Evolutionary conservation across 176 grass and related monocot species (phyloP), one percentile per base, ranked within the genome.

Genomic region (Triticum timopheevii): DNA sequence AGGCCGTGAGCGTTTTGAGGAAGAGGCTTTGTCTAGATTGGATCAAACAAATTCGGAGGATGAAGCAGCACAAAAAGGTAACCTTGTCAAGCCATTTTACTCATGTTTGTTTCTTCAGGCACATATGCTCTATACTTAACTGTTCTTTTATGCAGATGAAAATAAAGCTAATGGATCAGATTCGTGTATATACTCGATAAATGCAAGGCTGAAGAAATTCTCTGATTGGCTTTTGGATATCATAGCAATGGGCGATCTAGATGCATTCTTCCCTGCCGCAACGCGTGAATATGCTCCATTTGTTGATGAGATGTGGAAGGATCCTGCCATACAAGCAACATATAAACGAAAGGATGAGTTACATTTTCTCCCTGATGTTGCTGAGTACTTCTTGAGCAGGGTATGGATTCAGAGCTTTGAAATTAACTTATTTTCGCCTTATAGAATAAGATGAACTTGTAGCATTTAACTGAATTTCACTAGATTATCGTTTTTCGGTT

Each of bases 161-260:
- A 83, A 66, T 83, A 85, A 90, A 90, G 80, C 69, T 77, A 90
- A 86, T 49, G 69, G 81, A 1, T 59, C 83, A 58, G 83, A 87
- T 88, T 86, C 86, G 8, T 96, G 90, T 72, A 62, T 94, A 76
- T 98, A 98, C 90, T 98, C 97, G 1, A 96, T 98, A 80, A 98
- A 94, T 87, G 80, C 90, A 42, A 95, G 79, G 79, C 80, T 98
- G 66, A 98, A 98, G 84, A 92, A 96, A 86, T 98, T 98, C 78
- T 98, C 97, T 20, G 94, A 98, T 47, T 98, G 97, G 97, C 89
- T 98, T 91, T 84, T 98, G 81, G 97, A 98, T 82, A 98, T 96
- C 73, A 95, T 98, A 45, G 97, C 97, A 86, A 98, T 93, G 92
- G 97, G 97, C 8, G 88, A 98, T 80, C 76, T 98, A 45, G 97